Evolutionary conservation across 176 grass and related monocot species (phyloP).

Genomic region (Paspalum vaginatum): DNA sequence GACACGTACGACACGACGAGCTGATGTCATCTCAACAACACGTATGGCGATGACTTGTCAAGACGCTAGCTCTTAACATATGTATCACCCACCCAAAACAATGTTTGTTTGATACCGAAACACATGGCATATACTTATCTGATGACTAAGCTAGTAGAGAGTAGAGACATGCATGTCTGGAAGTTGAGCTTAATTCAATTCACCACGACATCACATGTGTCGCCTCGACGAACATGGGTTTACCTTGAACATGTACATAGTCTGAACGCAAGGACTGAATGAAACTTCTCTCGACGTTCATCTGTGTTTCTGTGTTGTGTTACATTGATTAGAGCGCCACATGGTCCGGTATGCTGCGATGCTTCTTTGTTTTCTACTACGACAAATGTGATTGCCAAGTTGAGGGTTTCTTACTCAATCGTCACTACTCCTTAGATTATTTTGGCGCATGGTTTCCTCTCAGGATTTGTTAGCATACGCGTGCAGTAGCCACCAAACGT

Average conservation of each 20-base stretch:
- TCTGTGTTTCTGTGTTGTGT: no score
- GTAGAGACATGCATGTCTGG: not conserved
- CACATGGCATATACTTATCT: no score
- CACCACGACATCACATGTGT: not conserved
- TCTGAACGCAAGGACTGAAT: not conserved
- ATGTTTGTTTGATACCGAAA: not conserved
- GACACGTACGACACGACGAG: not conserved
- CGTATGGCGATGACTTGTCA: not conserved
- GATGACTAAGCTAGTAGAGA: no score
- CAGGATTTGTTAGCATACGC: not conserved
- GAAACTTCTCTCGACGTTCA: not conserved
- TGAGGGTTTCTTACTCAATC: not conserved
- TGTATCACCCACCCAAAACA: not conserved
- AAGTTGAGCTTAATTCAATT: not conserved
- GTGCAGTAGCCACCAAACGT: slow-evolving; percentile 31
- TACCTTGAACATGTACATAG: not conserved
- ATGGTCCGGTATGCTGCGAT: not conserved
- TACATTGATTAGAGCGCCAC: not conserved
- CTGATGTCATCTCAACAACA: not conserved
- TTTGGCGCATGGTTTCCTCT: not conserved
- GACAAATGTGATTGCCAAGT: not conserved
- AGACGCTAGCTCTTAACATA: not conserved
- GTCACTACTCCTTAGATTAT: not conserved
- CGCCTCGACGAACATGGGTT: not conserved
- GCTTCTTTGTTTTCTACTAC: not conserved